phyloP scores from a whole-genome alignment of 306 rosid genomes.

The Pyrus pyrifolia region DNA sequence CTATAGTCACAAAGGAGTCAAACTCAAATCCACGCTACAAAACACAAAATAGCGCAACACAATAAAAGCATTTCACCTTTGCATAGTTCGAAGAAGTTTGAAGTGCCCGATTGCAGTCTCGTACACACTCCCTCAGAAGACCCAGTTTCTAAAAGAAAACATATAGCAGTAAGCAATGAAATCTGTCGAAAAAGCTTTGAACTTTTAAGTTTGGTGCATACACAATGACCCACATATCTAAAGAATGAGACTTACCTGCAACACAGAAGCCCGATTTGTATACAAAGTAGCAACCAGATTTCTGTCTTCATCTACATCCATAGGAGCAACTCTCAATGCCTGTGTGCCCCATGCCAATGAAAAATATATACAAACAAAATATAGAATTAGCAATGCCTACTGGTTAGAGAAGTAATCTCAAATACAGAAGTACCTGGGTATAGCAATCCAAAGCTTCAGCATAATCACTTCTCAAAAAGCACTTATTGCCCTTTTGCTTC shows the following conservation, averaged over 20 bases:
- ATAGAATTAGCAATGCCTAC: not conserved
- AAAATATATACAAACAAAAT: not conserved
- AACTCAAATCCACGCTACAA: not conserved
- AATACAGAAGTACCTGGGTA: conserved; percentile 44
- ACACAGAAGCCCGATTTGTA: conserved; percentile 72
- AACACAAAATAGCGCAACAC: not conserved
- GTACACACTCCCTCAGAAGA: conserved; percentile 52
- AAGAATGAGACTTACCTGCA: conserved; percentile 45
- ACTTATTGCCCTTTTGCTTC: conserved; percentile 61
- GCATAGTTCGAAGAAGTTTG: conserved; percentile 61
- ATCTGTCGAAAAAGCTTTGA: not conserved
- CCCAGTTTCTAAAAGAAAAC: conserved; percentile 53
- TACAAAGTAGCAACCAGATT: conserved; percentile 61
- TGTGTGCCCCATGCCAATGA: conserved; percentile 18
- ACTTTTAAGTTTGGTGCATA: not conserved
- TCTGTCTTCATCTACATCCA: conserved; percentile 41
- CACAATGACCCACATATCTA: not conserved
- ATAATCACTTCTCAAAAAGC: conserved; percentile 47
- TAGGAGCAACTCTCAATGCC: conserved; percentile 77
- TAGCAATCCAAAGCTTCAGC: conserved; percentile 49
- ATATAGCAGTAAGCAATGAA: not conserved
- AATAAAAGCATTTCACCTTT: conserved; percentile 44
- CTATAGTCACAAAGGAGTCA: not conserved
- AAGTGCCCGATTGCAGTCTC: conserved; percentile 72
- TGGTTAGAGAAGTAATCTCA: not conserved